phyloP scores from a whole-genome alignment of 805 yeast genomes.

The Cyberlindnera nakhonratchasimensis region DNA sequence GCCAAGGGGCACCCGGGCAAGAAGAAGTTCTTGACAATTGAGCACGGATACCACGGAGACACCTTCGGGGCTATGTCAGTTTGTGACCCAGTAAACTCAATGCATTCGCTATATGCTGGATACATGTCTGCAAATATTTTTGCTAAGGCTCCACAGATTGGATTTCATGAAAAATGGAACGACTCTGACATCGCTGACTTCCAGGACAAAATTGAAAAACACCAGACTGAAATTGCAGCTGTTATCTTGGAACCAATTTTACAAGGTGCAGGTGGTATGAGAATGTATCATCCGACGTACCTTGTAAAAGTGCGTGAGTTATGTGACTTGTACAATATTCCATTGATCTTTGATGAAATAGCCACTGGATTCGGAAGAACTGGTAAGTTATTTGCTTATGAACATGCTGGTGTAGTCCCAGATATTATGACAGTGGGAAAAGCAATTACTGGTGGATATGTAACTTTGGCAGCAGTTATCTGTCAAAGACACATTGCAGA shows the following conservation, averaged over 20 bases:
- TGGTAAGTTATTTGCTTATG: conserved; percentile 30
- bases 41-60: conserved; percentile 38
- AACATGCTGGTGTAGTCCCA: conserved; percentile 29
- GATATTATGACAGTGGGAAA: conserved; percentile 29
- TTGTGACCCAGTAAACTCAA: conserved; percentile 32
- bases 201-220: conserved; percentile 27
- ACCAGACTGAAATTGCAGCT: conserved; percentile 34
- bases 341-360: conserved; percentile 36
- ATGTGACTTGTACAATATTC: conserved; percentile 28
- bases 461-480: conserved; percentile 26
- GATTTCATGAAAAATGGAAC: conserved; percentile 16
- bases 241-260: conserved; percentile 35
- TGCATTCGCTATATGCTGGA: conserved; percentile 32
- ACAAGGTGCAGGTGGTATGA: conserved; percentile 40
- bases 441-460: conserved; percentile 28
- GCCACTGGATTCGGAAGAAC: conserved; percentile 23
- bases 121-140: conserved; percentile 30
- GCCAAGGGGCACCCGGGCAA: conserved; percentile 26
- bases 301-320: conserved; percentile 31
- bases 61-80: conserved; percentile 39
- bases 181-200: conserved; percentile 29
- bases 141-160: conserved; percentile 26
- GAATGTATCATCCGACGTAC: conserved; percentile 33
- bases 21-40: conserved; percentile 30
- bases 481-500: conserved; percentile 16